phyloP scores from a whole-genome alignment of 306 rosid genomes.

The Hylodesmum podocarpum region DNA sequence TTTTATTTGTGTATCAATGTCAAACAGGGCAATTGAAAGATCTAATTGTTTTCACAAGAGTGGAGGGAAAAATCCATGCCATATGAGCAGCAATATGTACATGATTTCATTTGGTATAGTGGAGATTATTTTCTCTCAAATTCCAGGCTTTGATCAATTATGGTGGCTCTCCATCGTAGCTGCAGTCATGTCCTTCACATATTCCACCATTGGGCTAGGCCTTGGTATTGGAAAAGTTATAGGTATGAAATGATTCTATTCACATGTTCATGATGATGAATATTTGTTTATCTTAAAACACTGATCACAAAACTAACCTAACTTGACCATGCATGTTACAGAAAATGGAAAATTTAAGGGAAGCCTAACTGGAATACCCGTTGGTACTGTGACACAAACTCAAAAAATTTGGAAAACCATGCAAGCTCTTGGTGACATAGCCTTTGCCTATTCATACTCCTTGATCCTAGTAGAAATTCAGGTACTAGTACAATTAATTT shows the following conservation, averaged over 20 bases:
- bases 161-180: constrained; percentile 94
- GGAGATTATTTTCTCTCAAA: constrained; percentile 71
- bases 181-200: constrained; percentile 87
- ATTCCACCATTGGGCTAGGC: constrained; percentile 79
- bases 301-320: background rate
- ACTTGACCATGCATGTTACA: constrained; percentile 15
- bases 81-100: constrained; percentile 64
- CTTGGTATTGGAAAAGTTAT: constrained; percentile 69
- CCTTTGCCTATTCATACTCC: constrained; percentile 91
- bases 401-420: constrained; percentile 74
- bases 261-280: background rate
- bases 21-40: constrained; percentile 74
- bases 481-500: too few relatives aligned
- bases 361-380: constrained; percentile 56
- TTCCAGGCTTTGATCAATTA: constrained; percentile 71
- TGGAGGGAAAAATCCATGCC: constrained; percentile 62
- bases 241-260: constrained; percentile 42
- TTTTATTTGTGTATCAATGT: constrained; percentile 13
- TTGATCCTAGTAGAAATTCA: constrained; percentile 85
- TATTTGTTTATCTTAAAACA: background rate
- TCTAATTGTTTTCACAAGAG: constrained; percentile 70
- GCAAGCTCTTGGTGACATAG: constrained; percentile 85
- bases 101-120: constrained; percentile 76
- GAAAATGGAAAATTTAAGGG: constrained; percentile 53
- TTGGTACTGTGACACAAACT: constrained; percentile 60